Conservation (phyloP, 179 eudicot species). For the Drosera spatulata region DNA sequence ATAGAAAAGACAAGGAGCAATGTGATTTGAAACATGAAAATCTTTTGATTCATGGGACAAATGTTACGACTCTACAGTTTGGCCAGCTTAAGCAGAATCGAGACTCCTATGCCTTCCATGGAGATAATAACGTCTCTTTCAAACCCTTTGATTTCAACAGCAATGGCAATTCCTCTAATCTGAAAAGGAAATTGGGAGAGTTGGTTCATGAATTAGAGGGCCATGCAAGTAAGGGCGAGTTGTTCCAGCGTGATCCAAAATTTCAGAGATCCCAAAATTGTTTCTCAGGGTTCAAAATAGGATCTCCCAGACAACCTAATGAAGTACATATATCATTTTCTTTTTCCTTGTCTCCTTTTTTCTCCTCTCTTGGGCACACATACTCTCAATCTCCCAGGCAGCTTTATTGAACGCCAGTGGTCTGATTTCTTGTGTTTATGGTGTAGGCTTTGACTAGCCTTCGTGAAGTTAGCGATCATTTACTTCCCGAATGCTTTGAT, state of each 20-base stretch:
- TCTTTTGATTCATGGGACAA: constrained; percentile 10
- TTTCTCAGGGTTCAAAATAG: constrained; percentile 14
- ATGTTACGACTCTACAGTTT: constrained; percentile 17
- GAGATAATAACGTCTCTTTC: neutral
- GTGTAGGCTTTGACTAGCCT: constrained; percentile 56
- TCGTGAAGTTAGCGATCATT: constrained; percentile 19
- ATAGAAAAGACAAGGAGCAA: constrained; percentile 14
- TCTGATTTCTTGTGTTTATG: constrained; percentile 4
- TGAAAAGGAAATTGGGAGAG: constrained; percentile 40
- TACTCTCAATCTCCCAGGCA: neutral
- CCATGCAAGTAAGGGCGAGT: constrained; percentile 17
- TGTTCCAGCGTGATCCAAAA: constrained; percentile 25
- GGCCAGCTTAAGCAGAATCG: constrained; percentile 13
- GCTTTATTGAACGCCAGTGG: constrained; percentile 3
- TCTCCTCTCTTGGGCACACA: neutral
- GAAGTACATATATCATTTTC: neutral
- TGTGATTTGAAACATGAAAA: constrained; percentile 10
- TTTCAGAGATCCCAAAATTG: constrained; percentile 18
- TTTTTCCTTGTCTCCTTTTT: constrained; percentile 5
- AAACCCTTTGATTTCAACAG: constrained; percentile 12
- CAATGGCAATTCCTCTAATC: constrained; percentile 16
- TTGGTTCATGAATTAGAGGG: constrained; percentile 18
- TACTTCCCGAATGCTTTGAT: constrained; percentile 35
- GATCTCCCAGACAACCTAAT: constrained; percentile 4
- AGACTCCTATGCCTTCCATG: constrained; percentile 7